Evolutionary conservation across 2,329 filamentous ascomycete genomes (phyloP).

Genomic region (Aspergillus sergii): DNA sequence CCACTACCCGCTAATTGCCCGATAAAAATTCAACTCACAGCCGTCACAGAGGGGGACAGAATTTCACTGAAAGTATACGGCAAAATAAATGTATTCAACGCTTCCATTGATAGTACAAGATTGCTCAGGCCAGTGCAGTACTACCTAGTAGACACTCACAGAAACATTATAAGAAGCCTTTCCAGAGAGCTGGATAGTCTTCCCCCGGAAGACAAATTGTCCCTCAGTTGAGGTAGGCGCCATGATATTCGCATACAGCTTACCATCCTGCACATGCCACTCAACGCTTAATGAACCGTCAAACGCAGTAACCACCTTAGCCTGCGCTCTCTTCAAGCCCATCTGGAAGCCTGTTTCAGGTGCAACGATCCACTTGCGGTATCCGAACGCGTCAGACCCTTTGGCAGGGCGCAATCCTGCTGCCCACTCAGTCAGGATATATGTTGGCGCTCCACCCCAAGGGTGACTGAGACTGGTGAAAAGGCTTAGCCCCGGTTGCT

Average conservation of each 20-base stretch:
- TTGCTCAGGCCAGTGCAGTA: neutral
- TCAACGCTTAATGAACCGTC: neutral
- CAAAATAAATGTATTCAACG: no score
- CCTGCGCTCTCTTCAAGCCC: neutral
- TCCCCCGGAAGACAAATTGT: neutral
- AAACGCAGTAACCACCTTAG: neutral
- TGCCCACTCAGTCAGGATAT: slow-evolving; percentile 43
- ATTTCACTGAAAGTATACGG: no score
- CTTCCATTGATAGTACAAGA: no score
- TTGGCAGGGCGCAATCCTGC: neutral
- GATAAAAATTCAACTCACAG: no score
- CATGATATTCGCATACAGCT: neutral
- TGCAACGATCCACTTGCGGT: neutral
- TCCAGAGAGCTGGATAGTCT: neutral
- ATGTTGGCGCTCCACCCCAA: slow-evolving; percentile 51
- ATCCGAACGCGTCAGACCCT: neutral
- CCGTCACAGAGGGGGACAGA: no score
- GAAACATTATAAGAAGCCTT: neutral
- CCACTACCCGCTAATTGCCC: no score
- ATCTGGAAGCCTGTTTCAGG: neutral
- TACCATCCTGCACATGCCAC: neutral
- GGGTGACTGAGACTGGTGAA: slow-evolving; percentile 50
- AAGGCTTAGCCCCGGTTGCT: slow-evolving; percentile 43
- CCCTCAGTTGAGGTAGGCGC: neutral
- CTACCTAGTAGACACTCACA: neutral